These are phyloP conservation scores for Mangifera indica DNA, from an alignment of 345 rosid species.

Conservation along the genomic window DNA sequence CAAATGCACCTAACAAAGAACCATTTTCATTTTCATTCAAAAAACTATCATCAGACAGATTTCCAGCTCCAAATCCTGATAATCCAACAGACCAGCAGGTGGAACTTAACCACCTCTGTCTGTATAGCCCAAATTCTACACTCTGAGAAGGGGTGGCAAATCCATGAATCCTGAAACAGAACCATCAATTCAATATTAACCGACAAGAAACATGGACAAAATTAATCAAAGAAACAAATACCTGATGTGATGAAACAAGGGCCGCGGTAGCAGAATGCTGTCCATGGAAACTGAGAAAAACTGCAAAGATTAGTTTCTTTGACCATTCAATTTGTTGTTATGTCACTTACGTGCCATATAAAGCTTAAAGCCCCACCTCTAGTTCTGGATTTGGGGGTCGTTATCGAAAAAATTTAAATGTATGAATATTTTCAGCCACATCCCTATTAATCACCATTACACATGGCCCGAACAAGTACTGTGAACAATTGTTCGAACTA, in stretches of 20 bases:
- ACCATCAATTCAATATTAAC: background rate
- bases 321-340: too few species aligned
- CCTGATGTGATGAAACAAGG: conserved; percentile 29
- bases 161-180: conserved; percentile 38
- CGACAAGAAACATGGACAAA: background rate
- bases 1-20: conserved; percentile 38
- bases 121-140: conserved; percentile 21
- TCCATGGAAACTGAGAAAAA: conserved; percentile 40
- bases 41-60: conserved; percentile 44
- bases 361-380: conserved; percentile 32
- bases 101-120: conserved; percentile 35
- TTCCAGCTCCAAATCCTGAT: conserved; percentile 39
- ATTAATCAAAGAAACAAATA: background rate
- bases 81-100: conserved; percentile 37
- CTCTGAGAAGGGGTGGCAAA: conserved; percentile 26
- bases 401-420: conserved; percentile 23
- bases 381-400: conserved; percentile 32
- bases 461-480: background rate
- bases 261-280: conserved; percentile 18
- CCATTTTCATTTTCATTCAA: conserved; percentile 38
- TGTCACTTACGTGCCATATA: conserved; percentile 3
- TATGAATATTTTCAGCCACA: conserved; percentile 1
- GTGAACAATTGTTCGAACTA: background rate
- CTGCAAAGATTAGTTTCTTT: background rate
- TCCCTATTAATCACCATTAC: background rate